Evolutionary conservation across 352 stramenopile genomes (phyloP).

Genomic region (Phytophthora pinifolia): DNA sequence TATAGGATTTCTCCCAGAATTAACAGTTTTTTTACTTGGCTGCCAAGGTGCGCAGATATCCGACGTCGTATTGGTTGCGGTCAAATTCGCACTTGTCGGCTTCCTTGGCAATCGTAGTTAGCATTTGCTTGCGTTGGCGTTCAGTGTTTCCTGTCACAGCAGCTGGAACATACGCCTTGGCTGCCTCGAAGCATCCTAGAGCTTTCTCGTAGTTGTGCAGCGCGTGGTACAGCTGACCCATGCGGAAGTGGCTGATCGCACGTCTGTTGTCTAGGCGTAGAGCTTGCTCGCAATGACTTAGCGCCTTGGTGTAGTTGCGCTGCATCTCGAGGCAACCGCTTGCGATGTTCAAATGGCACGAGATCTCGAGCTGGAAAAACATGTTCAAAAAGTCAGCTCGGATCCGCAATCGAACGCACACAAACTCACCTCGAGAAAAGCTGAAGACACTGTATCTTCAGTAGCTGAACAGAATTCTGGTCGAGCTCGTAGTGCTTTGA

Average conservation of each 20-base stretch:
- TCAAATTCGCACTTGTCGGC: slow-evolving; percentile 66
- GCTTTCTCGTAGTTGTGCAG: slow-evolving; percentile 55
- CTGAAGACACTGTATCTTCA: slow-evolving; percentile 6
- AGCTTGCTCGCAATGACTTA: slow-evolving; percentile 48
- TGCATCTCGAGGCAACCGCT: slow-evolving; percentile 68
- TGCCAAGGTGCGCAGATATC: slow-evolving; percentile 43
- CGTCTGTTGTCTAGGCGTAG: slow-evolving; percentile 38
- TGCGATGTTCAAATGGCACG: slow-evolving; percentile 68
- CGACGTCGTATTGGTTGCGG: slow-evolving; percentile 55
- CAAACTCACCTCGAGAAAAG: slow-evolving; percentile 26
- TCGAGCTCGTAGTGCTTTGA: slow-evolving; percentile 26
- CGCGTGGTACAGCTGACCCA: slow-evolving; percentile 48
- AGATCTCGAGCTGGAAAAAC: slow-evolving; percentile 36
- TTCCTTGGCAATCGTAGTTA: slow-evolving; percentile 47
- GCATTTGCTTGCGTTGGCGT: slow-evolving; percentile 10
- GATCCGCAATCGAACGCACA: neutral
- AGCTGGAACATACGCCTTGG: slow-evolving; percentile 17
- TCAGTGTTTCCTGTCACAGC: neutral
- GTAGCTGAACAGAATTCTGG: slow-evolving; percentile 12
- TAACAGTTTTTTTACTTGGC: slow-evolving; percentile 13
- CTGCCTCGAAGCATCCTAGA: slow-evolving; percentile 31
- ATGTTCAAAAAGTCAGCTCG: slow-evolving; percentile 1
- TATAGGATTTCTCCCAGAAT: neutral
- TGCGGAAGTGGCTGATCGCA: slow-evolving; percentile 44
- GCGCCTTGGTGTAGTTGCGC: slow-evolving; percentile 34